These are phyloP conservation scores for Acanthamoeba royreba DNA, from an alignment of 208 protist species.

Conservation along the genomic window DNA sequence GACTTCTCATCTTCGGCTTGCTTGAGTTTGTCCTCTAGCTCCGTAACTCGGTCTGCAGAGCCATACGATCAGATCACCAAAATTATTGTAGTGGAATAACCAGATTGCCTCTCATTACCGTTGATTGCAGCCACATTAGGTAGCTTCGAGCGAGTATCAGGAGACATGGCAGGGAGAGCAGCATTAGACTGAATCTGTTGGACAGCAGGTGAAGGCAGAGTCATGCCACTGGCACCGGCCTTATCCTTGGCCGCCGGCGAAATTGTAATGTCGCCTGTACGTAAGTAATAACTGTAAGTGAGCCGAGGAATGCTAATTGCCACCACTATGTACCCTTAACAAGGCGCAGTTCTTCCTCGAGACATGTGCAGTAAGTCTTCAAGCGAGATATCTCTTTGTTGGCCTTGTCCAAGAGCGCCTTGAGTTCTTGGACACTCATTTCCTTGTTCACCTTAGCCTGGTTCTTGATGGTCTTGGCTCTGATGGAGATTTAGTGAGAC, in stretches of 20 bases:
- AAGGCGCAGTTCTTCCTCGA: constrained; percentile 10
- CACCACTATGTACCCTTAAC: background rate
- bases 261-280: background rate
- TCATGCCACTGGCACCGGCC: background rate
- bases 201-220: background rate
- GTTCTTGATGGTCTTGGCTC: constrained; percentile 27
- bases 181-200: background rate
- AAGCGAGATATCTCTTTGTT: constrained; percentile 53
- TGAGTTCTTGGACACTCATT: background rate
- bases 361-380: constrained; percentile 7
- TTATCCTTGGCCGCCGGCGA: background rate
- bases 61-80: background rate
- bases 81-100: background rate
- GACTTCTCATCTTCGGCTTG: background rate
- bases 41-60: background rate
- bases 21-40: constrained; percentile 25
- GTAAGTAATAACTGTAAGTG: no score
- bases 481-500: background rate
- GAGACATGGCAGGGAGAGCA: background rate
- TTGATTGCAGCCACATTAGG: constrained; percentile 15
- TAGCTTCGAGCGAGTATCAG: constrained; percentile 19
- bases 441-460: background rate
- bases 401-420: constrained; percentile 63
- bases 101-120: background rate
- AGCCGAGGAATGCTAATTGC: background rate